phyloP scores from a whole-genome alignment of 139 green algal genomes.

The Pleodorina starrii region DNA sequence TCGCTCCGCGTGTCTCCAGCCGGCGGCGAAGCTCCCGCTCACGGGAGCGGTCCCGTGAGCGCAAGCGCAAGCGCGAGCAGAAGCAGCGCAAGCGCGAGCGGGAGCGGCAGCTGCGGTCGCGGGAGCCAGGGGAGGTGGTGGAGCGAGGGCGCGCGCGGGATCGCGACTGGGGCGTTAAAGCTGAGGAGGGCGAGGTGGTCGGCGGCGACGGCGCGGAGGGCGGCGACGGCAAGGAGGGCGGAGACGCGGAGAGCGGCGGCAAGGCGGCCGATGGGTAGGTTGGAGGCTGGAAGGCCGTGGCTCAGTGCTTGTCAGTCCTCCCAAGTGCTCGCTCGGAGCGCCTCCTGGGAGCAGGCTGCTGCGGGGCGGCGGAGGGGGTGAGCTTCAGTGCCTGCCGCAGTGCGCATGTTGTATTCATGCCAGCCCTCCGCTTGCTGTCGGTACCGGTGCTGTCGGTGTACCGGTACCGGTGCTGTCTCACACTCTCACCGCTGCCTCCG shows the following conservation, averaged over 20 bases:
- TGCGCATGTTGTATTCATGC: too few relatives aligned
- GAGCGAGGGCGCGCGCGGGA: background rate
- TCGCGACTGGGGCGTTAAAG: background rate
- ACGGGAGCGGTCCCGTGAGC: background rate
- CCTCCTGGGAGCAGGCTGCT: too few relatives aligned
- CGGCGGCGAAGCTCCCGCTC: background rate
- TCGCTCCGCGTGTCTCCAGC: background rate
- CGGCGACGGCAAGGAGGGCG: background rate
- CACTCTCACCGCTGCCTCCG: too few relatives aligned
- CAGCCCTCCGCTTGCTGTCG: too few relatives aligned
- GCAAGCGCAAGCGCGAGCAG: conserved; percentile 41
- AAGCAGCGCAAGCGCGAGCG: conserved; percentile 25
- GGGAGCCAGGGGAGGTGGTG: too few relatives aligned
- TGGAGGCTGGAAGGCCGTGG: background rate
- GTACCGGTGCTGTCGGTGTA: too few relatives aligned
- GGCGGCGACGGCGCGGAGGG: background rate
- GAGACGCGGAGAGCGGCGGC: background rate
- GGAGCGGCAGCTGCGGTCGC: background rate
- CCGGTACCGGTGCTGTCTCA: too few relatives aligned
- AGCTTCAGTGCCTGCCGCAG: too few relatives aligned
- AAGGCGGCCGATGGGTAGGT: background rate
- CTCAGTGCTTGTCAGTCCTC: background rate
- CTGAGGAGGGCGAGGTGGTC: background rate
- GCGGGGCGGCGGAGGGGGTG: too few relatives aligned
- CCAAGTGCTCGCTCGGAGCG: too few relatives aligned